Base-by-base conservation (phyloP, 768 basidiomycete species). In the Trametes punicea region DNA sequence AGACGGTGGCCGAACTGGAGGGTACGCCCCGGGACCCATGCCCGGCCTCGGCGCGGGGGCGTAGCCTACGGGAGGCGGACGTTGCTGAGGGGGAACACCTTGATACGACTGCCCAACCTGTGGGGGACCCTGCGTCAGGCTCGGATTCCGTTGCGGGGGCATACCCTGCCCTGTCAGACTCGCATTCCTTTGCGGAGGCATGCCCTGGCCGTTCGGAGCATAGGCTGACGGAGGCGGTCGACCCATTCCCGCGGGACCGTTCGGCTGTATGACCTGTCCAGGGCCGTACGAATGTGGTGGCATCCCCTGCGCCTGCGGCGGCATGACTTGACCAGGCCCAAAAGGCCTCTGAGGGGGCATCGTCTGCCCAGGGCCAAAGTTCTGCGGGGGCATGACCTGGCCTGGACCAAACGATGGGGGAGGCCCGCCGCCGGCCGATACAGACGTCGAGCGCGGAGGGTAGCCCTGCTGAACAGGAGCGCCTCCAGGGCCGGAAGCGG, bases 351-450 rank as follows among this genome's bases (percentile, higher is more conserved):
- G 52, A n/a, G 54, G 57, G 5, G 60, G 56, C 46, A 62, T 57
- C 11, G 46, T 46, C 51, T 64, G 63, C 10, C 65, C 65, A 13
- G 65, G 65, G 7, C 49, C 62, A 50, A 54, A 64, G 26, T 34
- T 27, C 46, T 49, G 59, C 27, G 58, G 61, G 16, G 60, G 57
- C 55, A 63, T 61, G 3, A 56, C 40, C 40, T 67, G 62, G 2
- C 63, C 64, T 16, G 76, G 73, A 41, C 58, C 65, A 52, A 72
- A 71, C 34, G 74, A 69, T 20, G 46, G 54, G 13, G 51, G 46
- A 41, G 51, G 51, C 20, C 58, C 55, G 30, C 57, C 56, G 16
- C 41, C 31, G 6, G 51, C 18, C 42, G 29, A 36, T 6, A 38
- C 39, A 29, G 76, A 70, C 40, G 57, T 46, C 47, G 56, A 31